These are phyloP conservation scores for Trichosporon inkin DNA, from an alignment of 1,284 basidiomycete genomes.

Conservation along the genomic window DNA sequence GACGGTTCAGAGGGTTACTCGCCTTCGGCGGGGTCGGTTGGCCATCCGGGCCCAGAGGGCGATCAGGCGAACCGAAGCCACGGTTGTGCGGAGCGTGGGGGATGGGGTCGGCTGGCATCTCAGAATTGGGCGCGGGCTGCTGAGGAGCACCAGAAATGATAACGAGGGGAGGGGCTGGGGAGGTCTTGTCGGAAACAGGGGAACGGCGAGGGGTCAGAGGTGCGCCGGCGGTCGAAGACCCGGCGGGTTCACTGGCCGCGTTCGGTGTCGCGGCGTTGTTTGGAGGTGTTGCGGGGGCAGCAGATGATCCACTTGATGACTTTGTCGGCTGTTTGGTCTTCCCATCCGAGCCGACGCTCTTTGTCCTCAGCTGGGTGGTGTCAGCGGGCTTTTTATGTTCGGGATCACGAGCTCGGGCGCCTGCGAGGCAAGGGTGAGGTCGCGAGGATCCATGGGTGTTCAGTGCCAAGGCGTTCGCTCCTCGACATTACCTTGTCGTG, in stretches of 20 bases:
- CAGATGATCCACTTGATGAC: constrained; percentile 42
- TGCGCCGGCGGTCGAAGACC: constrained; percentile 38
- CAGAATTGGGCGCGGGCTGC: constrained; percentile 44
- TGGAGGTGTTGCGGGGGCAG: constrained; percentile 46
- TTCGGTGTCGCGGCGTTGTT: constrained; percentile 8
- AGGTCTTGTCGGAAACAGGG: constrained; percentile 48
- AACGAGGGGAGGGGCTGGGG: constrained; percentile 72
- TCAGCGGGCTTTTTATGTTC: not conserved
- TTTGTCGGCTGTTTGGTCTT: constrained; percentile 41
- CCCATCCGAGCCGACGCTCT: constrained; percentile 32
- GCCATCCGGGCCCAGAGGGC: constrained; percentile 39
- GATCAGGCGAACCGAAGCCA: constrained; percentile 41
- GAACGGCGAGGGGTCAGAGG: constrained; percentile 45
- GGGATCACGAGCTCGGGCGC: not conserved
- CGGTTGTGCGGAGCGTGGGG: constrained; percentile 55
- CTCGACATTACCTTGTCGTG: constrained; percentile 1
- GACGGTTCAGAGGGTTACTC: constrained; percentile 50
- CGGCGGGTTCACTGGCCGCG: constrained; percentile 5
- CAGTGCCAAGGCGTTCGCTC: not conserved
- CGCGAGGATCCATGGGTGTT: not conserved
- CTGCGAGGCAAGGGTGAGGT: not conserved
- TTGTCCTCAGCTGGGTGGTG: constrained; percentile 34
- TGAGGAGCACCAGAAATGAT: constrained; percentile 61
- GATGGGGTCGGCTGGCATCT: constrained; percentile 62
- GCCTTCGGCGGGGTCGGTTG: constrained; percentile 52